These are phyloP conservation scores for Bruguiera gymnorhiza DNA, from an alignment of 345 rosid genomes.

Conservation along the genomic window DNA sequence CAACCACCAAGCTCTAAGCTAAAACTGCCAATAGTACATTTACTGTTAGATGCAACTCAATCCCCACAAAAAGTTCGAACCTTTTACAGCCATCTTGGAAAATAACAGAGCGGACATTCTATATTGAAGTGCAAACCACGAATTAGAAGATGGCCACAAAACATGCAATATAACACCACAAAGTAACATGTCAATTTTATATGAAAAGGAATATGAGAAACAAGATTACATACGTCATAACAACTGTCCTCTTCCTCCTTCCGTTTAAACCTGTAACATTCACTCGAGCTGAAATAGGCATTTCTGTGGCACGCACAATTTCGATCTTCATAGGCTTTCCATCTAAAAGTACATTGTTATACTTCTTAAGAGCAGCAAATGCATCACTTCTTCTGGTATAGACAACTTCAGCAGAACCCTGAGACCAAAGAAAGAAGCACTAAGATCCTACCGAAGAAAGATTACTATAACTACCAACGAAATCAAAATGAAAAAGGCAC, in stretches of 20 bases:
- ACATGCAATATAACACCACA: background rate
- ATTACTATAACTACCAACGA: background rate
- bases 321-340: slow-evolving; percentile 93
- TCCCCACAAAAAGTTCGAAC: background rate
- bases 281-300: slow-evolving; percentile 65
- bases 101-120: background rate
- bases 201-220: background rate
- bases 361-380: slow-evolving; percentile 74
- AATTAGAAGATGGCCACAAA: background rate
- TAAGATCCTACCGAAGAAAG: background rate
- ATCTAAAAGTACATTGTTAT: slow-evolving; percentile 84
- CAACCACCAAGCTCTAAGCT: background rate
- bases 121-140: background rate
- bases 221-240: slow-evolving; percentile 56
- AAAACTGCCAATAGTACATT: background rate
- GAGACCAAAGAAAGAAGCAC: slow-evolving; percentile 11
- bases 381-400: slow-evolving; percentile 90
- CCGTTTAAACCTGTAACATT: slow-evolving; percentile 78
- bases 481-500: background rate
- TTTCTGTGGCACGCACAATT: slow-evolving; percentile 55
- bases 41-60: background rate
- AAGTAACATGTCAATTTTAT: background rate
- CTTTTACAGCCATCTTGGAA: background rate
- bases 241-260: slow-evolving; percentile 72
- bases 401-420: slow-evolving; percentile 97